These are phyloP conservation scores for Scleroderma bovista DNA, from an alignment of 768 basidiomycete species.

Conservation along the genomic window DNA sequence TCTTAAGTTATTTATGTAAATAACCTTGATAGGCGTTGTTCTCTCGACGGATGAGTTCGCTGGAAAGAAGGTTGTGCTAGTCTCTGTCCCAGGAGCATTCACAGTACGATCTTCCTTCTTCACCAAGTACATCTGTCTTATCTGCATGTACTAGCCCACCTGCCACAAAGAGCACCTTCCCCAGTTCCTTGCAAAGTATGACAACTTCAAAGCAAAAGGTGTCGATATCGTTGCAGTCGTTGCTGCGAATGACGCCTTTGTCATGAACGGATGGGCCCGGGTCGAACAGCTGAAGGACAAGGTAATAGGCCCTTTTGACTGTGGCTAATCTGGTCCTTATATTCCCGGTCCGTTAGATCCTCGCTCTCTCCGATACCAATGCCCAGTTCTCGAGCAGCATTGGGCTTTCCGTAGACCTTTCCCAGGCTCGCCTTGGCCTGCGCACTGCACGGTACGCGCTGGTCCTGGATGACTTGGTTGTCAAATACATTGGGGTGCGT, in stretches of 20 bases:
- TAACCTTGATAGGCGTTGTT: constrained; percentile 38
- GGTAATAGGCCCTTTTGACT: constrained; percentile 34
- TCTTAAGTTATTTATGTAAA: constrained; percentile 1
- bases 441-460: constrained; percentile 61
- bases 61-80: constrained; percentile 75
- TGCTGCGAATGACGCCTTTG: constrained; percentile 56
- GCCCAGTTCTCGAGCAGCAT: constrained; percentile 53
- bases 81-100: constrained; percentile 79
- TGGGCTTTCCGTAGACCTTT: constrained; percentile 51
- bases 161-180: constrained; percentile 42
- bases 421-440: constrained; percentile 43
- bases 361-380: constrained; percentile 50
- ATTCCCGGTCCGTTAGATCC: constrained; percentile 36
- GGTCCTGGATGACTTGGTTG: constrained; percentile 63
- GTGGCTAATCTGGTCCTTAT: constrained; percentile 1
- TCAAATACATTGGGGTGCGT: constrained; percentile 59
- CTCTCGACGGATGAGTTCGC: constrained; percentile 51
- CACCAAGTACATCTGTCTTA: neutral
- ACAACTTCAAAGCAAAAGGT: constrained; percentile 48
- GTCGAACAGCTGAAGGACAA: constrained; percentile 61
- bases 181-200: constrained; percentile 40
- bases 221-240: constrained; percentile 49
- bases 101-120: constrained; percentile 43
- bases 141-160: constrained; percentile 27
- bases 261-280: constrained; percentile 57